Conservation (phyloP, 768 basidiomycete species). For the Hortiboletus flavorubellus region DNA sequence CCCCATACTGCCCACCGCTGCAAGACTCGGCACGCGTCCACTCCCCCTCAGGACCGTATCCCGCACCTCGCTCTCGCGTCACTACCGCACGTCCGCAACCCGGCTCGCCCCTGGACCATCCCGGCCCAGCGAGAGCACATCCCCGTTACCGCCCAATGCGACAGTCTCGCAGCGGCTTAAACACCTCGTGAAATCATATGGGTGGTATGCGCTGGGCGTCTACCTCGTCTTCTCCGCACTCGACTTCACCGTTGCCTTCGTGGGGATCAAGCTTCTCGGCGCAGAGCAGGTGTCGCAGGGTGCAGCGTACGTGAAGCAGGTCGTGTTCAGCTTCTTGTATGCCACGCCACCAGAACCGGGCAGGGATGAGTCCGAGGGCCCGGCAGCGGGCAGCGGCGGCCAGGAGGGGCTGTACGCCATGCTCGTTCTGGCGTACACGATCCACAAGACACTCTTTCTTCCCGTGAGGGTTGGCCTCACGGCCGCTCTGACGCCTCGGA, state of each 20-base stretch:
- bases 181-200: constrained; percentile 85
- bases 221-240: constrained; percentile 70
- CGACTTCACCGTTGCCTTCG: constrained; percentile 85
- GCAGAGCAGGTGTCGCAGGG: constrained; percentile 82
- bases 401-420: constrained; percentile 87
- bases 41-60: constrained; percentile 4
- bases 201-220: constrained; percentile 93
- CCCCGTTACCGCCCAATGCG: constrained; percentile 43
- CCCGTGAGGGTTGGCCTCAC: constrained; percentile 89
- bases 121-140: constrained; percentile 5
- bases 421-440: constrained; percentile 86
- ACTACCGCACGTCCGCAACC: constrained; percentile 48
- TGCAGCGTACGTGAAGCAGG: constrained; percentile 55
- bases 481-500: constrained; percentile 74
- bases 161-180: constrained; percentile 70
- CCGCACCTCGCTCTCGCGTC: constrained; percentile 32
- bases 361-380: constrained; percentile 55
- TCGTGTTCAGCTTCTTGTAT: constrained; percentile 42
- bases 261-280: constrained; percentile 81
- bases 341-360: constrained; percentile 64
- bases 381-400: constrained; percentile 35
- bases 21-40: constrained; percentile 32
- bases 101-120: constrained; percentile 40
- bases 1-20: constrained; percentile 48
- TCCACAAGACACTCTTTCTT: constrained; percentile 93